These are phyloP conservation scores for Collariella sp. DNA, from an alignment of 495 filamentous ascomycete species.

Conservation along the genomic window DNA sequence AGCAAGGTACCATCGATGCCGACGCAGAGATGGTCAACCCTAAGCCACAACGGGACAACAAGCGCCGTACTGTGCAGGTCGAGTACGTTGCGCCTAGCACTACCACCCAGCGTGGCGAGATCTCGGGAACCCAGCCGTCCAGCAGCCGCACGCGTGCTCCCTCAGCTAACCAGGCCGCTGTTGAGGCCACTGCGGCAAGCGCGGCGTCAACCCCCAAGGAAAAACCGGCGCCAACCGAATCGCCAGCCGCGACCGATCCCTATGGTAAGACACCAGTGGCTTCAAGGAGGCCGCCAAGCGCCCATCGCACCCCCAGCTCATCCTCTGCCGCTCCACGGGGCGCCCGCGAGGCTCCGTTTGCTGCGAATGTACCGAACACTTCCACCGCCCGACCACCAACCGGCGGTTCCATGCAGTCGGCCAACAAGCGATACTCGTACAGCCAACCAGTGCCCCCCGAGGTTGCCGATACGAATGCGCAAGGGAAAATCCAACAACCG, in stretches of 20 bases:
- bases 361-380: conserved; percentile 30
- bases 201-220: conserved; percentile 34
- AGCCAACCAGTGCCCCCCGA: conserved; percentile 81
- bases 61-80: conserved; percentile 90
- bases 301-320: conserved; percentile 35
- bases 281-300: conserved; percentile 38
- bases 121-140: conserved; percentile 19
- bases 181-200: conserved; percentile 28
- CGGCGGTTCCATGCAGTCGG: conserved; percentile 70
- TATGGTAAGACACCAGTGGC: conserved; percentile 36
- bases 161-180: conserved; percentile 40
- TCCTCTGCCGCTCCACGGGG: conserved; percentile 41
- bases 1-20: conserved; percentile 67
- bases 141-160: conserved; percentile 44
- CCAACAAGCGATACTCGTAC: conserved; percentile 74
- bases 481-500: conserved; percentile 85
- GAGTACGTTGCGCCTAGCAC: conserved; percentile 94
- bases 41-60: conserved; percentile 68
- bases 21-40: conserved; percentile 44
- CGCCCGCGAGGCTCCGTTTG: conserved; percentile 46
- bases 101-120: conserved; percentile 56
- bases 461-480: conserved; percentile 80
- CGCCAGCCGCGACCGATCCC: conserved; percentile 35
- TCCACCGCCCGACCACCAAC: conserved; percentile 63
- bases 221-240: conserved; percentile 47